Conservation (phyloP, 371 early-diverging fungal species). For the Apophysomyces variabilis region DNA sequence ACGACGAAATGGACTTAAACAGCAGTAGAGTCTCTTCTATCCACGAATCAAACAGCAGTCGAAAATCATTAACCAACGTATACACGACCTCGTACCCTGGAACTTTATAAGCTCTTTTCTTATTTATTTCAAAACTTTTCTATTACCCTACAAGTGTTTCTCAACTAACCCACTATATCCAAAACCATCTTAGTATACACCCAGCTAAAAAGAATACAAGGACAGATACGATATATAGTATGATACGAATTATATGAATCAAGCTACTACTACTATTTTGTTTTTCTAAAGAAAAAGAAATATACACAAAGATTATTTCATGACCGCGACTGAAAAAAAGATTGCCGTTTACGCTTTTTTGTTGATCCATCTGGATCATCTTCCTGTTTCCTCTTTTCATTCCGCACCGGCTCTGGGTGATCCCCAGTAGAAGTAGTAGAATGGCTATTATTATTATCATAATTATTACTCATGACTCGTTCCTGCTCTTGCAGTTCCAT, state of each 20-base stretch:
- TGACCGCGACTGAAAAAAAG: neutral
- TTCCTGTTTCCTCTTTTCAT: neutral
- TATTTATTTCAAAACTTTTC: neutral
- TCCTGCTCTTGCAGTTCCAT: slow-evolving; percentile 32
- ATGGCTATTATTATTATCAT: too few relatives aligned
- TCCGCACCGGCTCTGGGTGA: neutral
- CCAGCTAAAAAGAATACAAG: too few relatives aligned
- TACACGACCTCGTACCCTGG: neutral
- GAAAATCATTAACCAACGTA: slow-evolving; percentile 23
- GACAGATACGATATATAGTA: too few relatives aligned
- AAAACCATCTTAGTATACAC: too few relatives aligned
- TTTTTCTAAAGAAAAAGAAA: too few relatives aligned
- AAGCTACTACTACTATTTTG: too few relatives aligned
- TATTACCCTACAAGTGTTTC: too few relatives aligned
- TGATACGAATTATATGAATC: too few relatives aligned
- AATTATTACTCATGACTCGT: neutral
- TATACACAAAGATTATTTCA: too few relatives aligned
- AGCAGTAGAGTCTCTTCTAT: slow-evolving; percentile 23
- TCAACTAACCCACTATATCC: too few relatives aligned
- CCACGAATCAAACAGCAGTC: slow-evolving; percentile 25
- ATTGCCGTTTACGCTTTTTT: neutral
- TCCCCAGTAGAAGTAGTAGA: too few relatives aligned
- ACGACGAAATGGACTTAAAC: slow-evolving; percentile 14
- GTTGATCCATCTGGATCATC: neutral
- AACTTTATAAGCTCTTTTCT: neutral